Evolutionary conservation across 1,284 basidiomycete genomes (phyloP), one percentile per base, ranked within the genome.

Genomic region (Irpex lacteus): DNA sequence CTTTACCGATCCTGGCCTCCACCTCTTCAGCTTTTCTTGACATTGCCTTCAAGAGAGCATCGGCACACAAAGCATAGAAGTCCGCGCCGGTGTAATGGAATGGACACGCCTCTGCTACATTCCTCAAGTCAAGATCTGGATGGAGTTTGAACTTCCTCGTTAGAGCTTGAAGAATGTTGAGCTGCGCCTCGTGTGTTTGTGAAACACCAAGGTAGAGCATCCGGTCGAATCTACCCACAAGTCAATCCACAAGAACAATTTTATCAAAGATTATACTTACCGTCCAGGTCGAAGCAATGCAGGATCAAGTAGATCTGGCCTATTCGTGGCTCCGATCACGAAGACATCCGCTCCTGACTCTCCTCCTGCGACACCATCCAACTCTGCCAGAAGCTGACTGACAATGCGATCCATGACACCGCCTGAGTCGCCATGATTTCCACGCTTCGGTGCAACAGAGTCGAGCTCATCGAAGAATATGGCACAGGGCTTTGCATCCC

Each of bases 391-490:
- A 19, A 99, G 82, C 77, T 98, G 97, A 66, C 95, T 96, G 56
- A 99, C 98, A 67, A 99, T 98, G 7, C 98, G 85, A 73, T 98
- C 94, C 91, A 99, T 99, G 6, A 99, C 97, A 47, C 98, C 97
- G 13, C 95, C 96, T 18, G 93, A 95, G 74, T 97, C 95, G 0
- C 96, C 95, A 66, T 96, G 94, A 67, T 94, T 94, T 34, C 98
- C 98, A 65, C 98, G 85, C 73, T 97, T 96, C 0, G 98, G 98
- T 36, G 97, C 98, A 32, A 99, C 87, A 0, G 94, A 96, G 75
- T 99, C 98, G 37, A 99, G 84, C 77, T 99, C 98, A 77, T 99
- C 98, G 76, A 99, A 98, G 75, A 99, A 97, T 62, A 99, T 92
- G 53, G 99, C 92, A 73, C 95, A 96, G 4, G 95, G 95, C 59